phyloP scores from a whole-genome alignment of 805 yeast genomes.

The Starmerella apis region DNA sequence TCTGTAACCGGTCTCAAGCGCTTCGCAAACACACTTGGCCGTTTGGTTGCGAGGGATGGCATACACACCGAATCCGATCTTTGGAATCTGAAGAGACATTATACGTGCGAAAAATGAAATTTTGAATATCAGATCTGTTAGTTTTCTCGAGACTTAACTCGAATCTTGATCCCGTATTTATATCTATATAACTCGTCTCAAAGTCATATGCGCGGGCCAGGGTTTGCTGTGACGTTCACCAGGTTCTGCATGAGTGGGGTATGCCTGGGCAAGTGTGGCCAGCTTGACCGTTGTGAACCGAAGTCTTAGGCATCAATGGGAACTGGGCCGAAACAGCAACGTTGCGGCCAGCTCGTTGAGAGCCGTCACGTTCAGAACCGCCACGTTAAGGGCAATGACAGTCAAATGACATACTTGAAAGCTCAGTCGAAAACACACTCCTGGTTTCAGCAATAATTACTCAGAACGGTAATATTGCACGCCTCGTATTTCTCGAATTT shows the following conservation, averaged over 20 bases:
- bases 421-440: too few relatives aligned
- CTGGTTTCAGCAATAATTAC: too few relatives aligned
- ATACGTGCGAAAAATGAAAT: not conserved
- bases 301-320: not conserved
- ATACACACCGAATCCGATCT: conserved; percentile 29
- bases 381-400: too few relatives aligned
- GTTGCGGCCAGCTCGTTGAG: not conserved
- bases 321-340: not conserved
- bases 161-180: not conserved
- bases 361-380: too few relatives aligned
- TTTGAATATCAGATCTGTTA: not conserved
- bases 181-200: not conserved
- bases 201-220: conserved; percentile 6
- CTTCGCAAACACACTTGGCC: conserved; percentile 40
- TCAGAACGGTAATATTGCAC: too few relatives aligned
- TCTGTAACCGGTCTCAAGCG: conserved; percentile 55
- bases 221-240: not conserved
- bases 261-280: not conserved
- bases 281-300: not conserved
- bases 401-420: too few relatives aligned
- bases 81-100: conserved; percentile 19
- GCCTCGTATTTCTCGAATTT: too few relatives aligned
- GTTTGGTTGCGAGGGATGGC: conserved; percentile 23
- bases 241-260: not conserved
- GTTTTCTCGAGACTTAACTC: too few relatives aligned